Evolutionary conservation across 192 early-diverging fungal species (phyloP), one percentile per base, ranked within the genome.

Genomic region (Borealophlyctis nickersoniae): DNA sequence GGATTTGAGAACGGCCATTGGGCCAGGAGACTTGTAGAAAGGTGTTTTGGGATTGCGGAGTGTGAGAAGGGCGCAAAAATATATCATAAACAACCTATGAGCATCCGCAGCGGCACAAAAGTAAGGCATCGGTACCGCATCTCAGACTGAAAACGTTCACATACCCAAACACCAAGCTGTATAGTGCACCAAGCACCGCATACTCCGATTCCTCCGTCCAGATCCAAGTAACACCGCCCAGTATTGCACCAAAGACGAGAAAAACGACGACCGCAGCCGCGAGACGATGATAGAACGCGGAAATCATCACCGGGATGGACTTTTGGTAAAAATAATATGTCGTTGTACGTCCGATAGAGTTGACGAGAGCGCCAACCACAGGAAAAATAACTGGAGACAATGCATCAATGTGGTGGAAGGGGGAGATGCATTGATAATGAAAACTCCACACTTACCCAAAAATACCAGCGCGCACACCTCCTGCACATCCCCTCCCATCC

Each of bases 241-340:
- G 29, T 16, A 75, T 3, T 27, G 51, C 1, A 29, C 66, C 60
- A 22, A n/a, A 34, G 11, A 60, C 30, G 4, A 55, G 49, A 45
- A 61, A 39, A 2, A 78, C 4, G 1, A 78, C 55, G 19, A 79
- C 32, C 13, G 66, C 52, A 13, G 65, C 64, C 19, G 76, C 55
- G 19, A 77, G 62, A n/a, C 70, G 55, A 19, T 53, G 69, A 35
- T 63, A 71, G 51, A 78, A 66, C 0, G 69, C 53, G 16, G 59
- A 49, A 4, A 77, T 39, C 70, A 77, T 78, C 34, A 80, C 24
- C 33, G 76, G 70, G 28, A 78, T 78, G 36, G 66, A 68, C 45
- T 71, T 74, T 34, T 72, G 61, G 59, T 75, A 77, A 56, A 79
- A 78, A 52, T 77, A 77, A 49, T 74, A 77, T 0, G 76, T 70